Percentiles rank a stretch among this genome's conserved stretches.
phyloP scores from a whole-genome alignment of 2,329 filamentous ascomycete genomes.

The Sodiomyces alkalinus region DNA sequence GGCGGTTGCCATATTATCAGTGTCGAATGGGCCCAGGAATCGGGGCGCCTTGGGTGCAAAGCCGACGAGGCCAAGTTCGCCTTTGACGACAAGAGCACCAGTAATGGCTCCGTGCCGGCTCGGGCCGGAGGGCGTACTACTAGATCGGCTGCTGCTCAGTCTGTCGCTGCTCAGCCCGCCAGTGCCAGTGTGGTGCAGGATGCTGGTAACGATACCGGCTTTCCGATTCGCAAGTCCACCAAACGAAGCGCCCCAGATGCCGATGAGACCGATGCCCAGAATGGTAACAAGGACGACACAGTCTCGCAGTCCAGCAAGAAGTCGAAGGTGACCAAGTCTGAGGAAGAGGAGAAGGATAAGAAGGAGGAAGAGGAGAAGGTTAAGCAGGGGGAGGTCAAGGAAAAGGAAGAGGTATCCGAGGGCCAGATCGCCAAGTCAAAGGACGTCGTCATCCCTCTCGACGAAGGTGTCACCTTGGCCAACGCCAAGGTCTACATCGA shows the following conservation, averaged over 20 bases:
- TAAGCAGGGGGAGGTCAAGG: constrained; percentile 11
- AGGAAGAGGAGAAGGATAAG: not conserved
- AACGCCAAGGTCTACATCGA: constrained; percentile 49
- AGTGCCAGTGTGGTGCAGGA: no score
- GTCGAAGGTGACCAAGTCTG: constrained; percentile 6
- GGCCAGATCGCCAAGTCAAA: constrained; percentile 31
- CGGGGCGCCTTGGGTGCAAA: constrained; percentile 23
- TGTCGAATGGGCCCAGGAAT: constrained; percentile 48
- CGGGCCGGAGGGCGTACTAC: no score
- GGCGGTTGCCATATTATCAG: constrained; percentile 36
- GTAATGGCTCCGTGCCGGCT: no score
- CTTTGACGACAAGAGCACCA: constrained; percentile 7
- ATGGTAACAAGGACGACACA: not conserved
- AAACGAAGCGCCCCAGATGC: constrained; percentile 4
- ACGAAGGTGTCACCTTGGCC: constrained; percentile 24
- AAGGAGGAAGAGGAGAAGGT: constrained; percentile 12
- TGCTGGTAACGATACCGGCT: not conserved
- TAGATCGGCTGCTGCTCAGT: no score
- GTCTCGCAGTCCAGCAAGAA: constrained; percentile 5
- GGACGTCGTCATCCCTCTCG: constrained; percentile 32
- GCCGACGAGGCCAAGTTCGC: constrained; percentile 17
- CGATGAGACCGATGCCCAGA: constrained; percentile 1
- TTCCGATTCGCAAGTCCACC: constrained; percentile 1
- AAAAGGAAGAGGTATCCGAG: constrained; percentile 16
- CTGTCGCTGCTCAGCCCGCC: no score